These are phyloP conservation scores for Xylaria sp. DNA, from an alignment of 2,329 filamentous ascomycete genomes.

Conservation along the genomic window DNA sequence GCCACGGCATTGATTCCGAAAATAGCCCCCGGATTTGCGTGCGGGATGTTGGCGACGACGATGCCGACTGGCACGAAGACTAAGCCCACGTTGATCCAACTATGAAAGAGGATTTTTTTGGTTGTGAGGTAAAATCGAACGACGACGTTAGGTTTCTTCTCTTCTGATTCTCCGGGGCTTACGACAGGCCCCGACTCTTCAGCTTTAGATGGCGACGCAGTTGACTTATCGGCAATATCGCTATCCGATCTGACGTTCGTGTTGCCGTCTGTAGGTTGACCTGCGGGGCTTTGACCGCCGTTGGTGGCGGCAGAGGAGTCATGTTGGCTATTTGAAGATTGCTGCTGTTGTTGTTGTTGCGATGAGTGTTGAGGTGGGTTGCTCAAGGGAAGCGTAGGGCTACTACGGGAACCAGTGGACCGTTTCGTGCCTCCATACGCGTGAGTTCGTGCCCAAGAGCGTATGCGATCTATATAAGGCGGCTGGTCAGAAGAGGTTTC, in stretches of 20 bases:
- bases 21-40: slow-evolving; percentile 63
- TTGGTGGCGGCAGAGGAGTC: slow-evolving; percentile 28
- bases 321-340: slow-evolving; percentile 33
- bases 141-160: slow-evolving; percentile 41
- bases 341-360: slow-evolving; percentile 27
- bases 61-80: slow-evolving; percentile 82
- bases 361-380: slow-evolving; percentile 35
- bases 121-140: slow-evolving; percentile 55
- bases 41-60: slow-evolving; percentile 59
- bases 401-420: slow-evolving; percentile 47
- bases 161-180: slow-evolving; percentile 42
- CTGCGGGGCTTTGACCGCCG: slow-evolving; percentile 30
- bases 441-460: slow-evolving; percentile 60
- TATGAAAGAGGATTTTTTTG: slow-evolving; percentile 69
- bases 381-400: slow-evolving; percentile 49
- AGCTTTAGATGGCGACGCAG: slow-evolving; percentile 51
- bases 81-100: slow-evolving; percentile 78
- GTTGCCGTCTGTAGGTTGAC: slow-evolving; percentile 36
- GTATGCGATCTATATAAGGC: slow-evolving; percentile 61
- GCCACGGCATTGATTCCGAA: slow-evolving; percentile 79
- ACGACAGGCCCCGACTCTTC: slow-evolving; percentile 64
- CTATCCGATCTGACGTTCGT: slow-evolving; percentile 34
- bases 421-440: slow-evolving; percentile 59
- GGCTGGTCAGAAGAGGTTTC: slow-evolving; percentile 57
- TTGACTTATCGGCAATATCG: slow-evolving; percentile 44